A percentile compares a stretch with the other conserved stretches of the same genome.
phyloP scores from a whole-genome alignment of 352 stramenopile species.

The Globisporangium takayamanum region DNA sequence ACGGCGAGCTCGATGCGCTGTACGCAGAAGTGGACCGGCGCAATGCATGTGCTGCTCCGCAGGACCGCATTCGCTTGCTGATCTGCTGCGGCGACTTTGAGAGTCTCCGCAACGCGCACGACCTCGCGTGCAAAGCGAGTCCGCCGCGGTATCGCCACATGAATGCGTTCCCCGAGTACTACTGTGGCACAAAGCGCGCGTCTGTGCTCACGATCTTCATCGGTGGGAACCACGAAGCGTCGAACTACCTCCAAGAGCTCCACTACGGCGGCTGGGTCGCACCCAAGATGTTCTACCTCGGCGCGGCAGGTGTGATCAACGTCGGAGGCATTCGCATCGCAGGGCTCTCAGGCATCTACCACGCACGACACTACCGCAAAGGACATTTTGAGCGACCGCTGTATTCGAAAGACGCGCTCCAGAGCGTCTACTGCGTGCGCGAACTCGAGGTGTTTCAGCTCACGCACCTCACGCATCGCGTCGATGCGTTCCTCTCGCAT shows the following conservation, averaged over 20 bases:
- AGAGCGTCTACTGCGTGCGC: constrained; percentile 89
- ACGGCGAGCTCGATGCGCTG: constrained; percentile 91
- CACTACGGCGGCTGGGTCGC: constrained; percentile 94
- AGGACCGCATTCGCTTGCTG: constrained; percentile 79
- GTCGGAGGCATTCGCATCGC: constrained; percentile 85
- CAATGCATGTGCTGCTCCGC: constrained; percentile 15
- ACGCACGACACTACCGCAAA: constrained; percentile 61
- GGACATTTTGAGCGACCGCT: constrained; percentile 60
- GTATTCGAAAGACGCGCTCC: constrained; percentile 28
- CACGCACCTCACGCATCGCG: constrained; percentile 19
- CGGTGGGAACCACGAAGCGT: constrained; percentile 95
- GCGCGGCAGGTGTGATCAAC: constrained; percentile 77
- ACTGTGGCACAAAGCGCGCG: constrained; percentile 77
- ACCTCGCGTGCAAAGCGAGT: constrained; percentile 86
- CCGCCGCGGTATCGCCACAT: constrained; percentile 88
- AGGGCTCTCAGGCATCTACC: constrained; percentile 93
- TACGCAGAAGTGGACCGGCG: constrained; percentile 80
- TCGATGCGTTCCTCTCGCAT: constrained; percentile 92
- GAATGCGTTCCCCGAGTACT: constrained; percentile 90
- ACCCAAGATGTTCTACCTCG: constrained; percentile 95
- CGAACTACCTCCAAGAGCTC: constrained; percentile 90
- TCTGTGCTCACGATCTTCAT: constrained; percentile 92
- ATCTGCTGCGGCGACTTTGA: constrained; percentile 96
- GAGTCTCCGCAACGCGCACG: constrained; percentile 81
- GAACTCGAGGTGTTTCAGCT: constrained; percentile 83